Conservation (phyloP, 2,329 filamentous ascomycete genomes). For the Botrytis squamosa region DNA sequence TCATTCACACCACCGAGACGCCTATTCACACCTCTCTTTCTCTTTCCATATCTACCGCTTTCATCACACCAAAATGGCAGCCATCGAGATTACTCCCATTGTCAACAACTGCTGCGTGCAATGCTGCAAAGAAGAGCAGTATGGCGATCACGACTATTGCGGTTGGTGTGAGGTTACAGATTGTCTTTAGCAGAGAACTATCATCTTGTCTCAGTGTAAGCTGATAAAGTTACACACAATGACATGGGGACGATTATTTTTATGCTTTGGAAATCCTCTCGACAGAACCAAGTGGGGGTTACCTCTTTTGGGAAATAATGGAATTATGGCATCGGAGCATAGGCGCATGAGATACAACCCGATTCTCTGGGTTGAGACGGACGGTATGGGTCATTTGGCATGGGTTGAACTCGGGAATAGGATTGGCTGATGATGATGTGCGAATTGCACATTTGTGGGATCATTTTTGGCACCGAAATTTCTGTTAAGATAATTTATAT, state of each 20-base stretch:
- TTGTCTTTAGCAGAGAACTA: slow-evolving; percentile 27
- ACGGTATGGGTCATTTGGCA: background rate
- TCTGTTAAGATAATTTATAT: background rate
- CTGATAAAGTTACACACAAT: background rate
- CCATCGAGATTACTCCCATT: slow-evolving; percentile 46
- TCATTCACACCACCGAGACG: background rate
- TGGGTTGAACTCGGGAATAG: background rate
- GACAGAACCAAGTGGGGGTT: background rate
- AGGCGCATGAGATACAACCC: background rate
- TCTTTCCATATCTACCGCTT: background rate
- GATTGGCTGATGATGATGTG: background rate
- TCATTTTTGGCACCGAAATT: background rate
- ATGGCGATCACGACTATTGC: slow-evolving; percentile 51
- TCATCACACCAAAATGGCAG: slow-evolving; percentile 40
- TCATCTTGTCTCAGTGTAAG: background rate
- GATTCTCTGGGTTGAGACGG: slow-evolving; percentile 10
- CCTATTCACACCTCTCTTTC: background rate
- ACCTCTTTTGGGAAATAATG: slow-evolving; percentile 9
- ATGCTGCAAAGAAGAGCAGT: slow-evolving; percentile 52
- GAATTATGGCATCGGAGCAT: slow-evolving; percentile 2
- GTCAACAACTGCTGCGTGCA: slow-evolving; percentile 52
- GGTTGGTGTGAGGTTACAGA: slow-evolving; percentile 45
- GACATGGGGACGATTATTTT: background rate
- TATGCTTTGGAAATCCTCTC: background rate
- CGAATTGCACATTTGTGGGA: background rate